A percentile compares a stretch with the other conserved stretches of the same genome.
Evolutionary conservation across 169 alveolate genomes (phyloP).

Genomic region (Amoebophrya sp.): DNA sequence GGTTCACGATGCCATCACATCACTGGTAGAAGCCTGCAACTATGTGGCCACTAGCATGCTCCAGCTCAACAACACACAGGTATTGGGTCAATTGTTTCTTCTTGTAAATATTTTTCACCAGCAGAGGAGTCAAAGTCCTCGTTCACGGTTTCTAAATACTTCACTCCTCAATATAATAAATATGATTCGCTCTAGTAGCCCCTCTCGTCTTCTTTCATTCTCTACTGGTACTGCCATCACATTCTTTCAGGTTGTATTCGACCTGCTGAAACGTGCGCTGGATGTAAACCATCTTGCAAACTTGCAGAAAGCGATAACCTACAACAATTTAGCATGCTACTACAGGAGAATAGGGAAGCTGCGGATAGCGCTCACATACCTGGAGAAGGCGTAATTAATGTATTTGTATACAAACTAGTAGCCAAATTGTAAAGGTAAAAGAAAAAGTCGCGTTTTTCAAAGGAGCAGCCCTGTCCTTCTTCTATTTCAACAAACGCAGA

Average conservation of each 20-base stretch:
- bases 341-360: not conserved
- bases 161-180: not conserved
- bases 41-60: not conserved
- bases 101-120: no score
- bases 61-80: conserved; percentile 9
- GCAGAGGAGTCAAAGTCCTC: no score
- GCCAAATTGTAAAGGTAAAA: not conserved
- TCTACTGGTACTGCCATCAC: no score
- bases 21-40: conserved; percentile 20
- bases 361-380: not conserved
- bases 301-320: conserved; percentile 7
- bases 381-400: not conserved
- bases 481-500: no score
- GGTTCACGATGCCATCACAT: not conserved
- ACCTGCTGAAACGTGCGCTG: not conserved
- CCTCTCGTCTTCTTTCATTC: no score
- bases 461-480: no score
- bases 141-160: not conserved
- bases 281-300: not conserved
- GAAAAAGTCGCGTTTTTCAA: no score
- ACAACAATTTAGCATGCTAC: not conserved
- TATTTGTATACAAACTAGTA: not conserved
- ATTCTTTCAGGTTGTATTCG: not conserved
- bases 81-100: not conserved
- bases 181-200: no score